Base-by-base conservation (phyloP, 352 stramenopile species). In the Phytophthora europaea region DNA sequence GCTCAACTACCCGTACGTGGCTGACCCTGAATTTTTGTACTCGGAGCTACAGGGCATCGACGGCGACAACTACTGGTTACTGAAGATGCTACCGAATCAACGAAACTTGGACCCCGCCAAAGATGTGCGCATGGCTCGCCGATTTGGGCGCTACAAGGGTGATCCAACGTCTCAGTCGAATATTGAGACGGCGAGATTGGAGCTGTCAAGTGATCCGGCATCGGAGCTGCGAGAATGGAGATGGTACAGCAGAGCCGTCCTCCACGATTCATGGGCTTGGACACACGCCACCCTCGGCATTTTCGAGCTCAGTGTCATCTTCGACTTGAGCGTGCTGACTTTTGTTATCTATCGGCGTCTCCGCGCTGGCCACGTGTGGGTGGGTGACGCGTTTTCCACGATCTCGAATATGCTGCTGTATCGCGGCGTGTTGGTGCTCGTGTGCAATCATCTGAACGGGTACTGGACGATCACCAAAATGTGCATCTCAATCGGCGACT, bases 201-300 rank as follows among this genome's bases (percentile, higher is more conserved):
- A 61, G 5, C 26, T 84, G 10, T 63, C 76, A 1, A 60, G 13
- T 4, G 54, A 76, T 28, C 76, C 79, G 10, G 13, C 65, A 12
- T 58, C 22, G 5, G 65, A 75, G 4, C 38, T 90, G n/a, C 43
- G 51, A 4, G 8, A 71, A 9, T 83, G 72, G 72, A 45, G 58
- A 16, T 87, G 77, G 77, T 36, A 70, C 6, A 75, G 78, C 12
- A 60, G 67, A 40, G 38, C 73, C 1, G 70, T 85, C 4, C 65
- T 86, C 6, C 76, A 73, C 16, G 79, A 89, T 63, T 78, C 73
- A 7, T 89, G 82, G 82, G 73, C 78, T 1, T 89, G 80, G 82
- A 66, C 61, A 2, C 81, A 84, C n/a, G 61, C 72, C 5, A 43
- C 83, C 4, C 80, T 85, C 20, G 47, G 71, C 8, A 43, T 78